phyloP scores from a whole-genome alignment of 2,329 filamentous ascomycete species.

The Alternaria sp. region DNA sequence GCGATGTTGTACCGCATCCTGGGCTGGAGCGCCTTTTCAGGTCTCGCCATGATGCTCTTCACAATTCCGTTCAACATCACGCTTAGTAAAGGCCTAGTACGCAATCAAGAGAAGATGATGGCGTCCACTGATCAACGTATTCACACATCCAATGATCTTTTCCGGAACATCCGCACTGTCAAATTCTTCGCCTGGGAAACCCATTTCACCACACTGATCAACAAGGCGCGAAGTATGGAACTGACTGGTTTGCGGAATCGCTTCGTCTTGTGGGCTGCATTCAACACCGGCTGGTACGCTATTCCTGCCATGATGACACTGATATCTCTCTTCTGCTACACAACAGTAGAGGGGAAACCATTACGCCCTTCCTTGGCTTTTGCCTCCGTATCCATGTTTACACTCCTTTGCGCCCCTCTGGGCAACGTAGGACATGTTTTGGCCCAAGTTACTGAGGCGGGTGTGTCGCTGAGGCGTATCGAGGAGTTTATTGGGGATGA shows the following conservation, averaged over 20 bases:
- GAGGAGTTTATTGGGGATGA: background rate
- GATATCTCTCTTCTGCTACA: background rate
- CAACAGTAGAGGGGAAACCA: background rate
- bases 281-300: conserved; percentile 4
- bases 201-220: background rate
- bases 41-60: background rate
- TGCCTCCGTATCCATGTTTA: conserved; percentile 6
- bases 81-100: background rate
- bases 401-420: background rate
- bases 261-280: conserved; percentile 1
- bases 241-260: background rate
- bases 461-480: conserved; percentile 3
- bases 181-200: conserved; percentile 5
- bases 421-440: conserved; percentile 4
- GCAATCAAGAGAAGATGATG: conserved; percentile 7
- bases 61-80: conserved; percentile 3
- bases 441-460: conserved; percentile 1
- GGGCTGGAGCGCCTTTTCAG: conserved; percentile 3
- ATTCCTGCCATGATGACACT: conserved; percentile 3
- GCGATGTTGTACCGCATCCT: conserved; percentile 1
- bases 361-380: conserved; percentile 4
- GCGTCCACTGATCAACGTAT: background rate
- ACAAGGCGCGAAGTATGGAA: background rate
- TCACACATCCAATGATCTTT: conserved; percentile 1
- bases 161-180: conserved; percentile 5